Percentiles rank a stretch among this genome's conserved stretches.
These are phyloP conservation scores for Nakazawaea pomicola DNA, from an alignment of 805 yeast genomes.

Conservation along the genomic window DNA sequence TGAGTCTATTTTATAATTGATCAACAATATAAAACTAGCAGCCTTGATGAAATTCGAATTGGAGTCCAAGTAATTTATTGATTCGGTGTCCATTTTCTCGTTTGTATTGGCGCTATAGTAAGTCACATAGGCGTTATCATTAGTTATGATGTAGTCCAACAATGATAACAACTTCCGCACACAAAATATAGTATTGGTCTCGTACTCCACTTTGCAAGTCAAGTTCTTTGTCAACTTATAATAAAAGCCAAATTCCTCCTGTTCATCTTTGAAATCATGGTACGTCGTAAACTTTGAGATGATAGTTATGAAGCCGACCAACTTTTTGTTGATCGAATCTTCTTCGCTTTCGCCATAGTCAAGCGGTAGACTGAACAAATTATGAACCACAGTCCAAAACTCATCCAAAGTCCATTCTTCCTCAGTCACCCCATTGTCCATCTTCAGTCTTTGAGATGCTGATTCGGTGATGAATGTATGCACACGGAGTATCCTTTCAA, in stretches of 20 bases:
- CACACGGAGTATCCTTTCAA: too few species aligned
- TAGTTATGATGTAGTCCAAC: slow-evolving; percentile 26
- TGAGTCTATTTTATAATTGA: slow-evolving; percentile 19
- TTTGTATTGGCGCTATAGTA: slow-evolving; percentile 13
- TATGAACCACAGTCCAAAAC: slow-evolving; percentile 29
- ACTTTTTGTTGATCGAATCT: slow-evolving; percentile 27
- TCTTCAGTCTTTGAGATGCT: too few species aligned
- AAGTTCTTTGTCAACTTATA: slow-evolving; percentile 22
- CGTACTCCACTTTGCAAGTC: slow-evolving; percentile 25
- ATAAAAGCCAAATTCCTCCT: slow-evolving; percentile 22
- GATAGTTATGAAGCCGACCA: slow-evolving; percentile 28
- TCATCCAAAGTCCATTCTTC: slow-evolving; percentile 19
- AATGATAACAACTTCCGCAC: slow-evolving; percentile 44
- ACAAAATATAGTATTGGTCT: slow-evolving; percentile 37
- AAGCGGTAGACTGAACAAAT: slow-evolving; percentile 21
- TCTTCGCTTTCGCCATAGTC: slow-evolving; percentile 17
- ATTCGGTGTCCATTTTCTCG: slow-evolving; percentile 4
- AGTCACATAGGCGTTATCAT: slow-evolving; percentile 19
- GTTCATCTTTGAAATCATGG: slow-evolving; percentile 21
- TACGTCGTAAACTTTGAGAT: slow-evolving; percentile 15
- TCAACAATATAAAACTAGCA: slow-evolving; percentile 27
- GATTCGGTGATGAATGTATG: too few species aligned
- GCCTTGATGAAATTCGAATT: slow-evolving; percentile 26
- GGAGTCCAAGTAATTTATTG: slow-evolving; percentile 14
- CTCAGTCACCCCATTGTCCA: too few species aligned